phyloP scores from a whole-genome alignment of 192 early-diverging fungal species.

The Chytriomyces sp. region DNA sequence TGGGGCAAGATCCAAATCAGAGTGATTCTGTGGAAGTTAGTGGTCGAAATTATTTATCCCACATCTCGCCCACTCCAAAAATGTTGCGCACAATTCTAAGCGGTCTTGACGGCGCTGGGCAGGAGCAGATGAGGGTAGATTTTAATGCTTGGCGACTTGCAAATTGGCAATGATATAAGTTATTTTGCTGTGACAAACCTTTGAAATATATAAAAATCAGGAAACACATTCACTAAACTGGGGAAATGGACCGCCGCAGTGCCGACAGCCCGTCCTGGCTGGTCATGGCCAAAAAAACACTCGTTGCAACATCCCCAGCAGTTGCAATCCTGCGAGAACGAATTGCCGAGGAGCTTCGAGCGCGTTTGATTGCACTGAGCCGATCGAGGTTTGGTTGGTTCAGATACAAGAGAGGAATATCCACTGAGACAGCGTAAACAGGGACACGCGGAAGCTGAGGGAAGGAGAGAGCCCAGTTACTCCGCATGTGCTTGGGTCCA shows the following conservation, averaged over 20 bases:
- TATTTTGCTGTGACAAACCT: conserved; percentile 2
- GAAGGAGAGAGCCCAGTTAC: neutral
- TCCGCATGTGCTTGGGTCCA: conserved; percentile 5
- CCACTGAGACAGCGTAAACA: neutral
- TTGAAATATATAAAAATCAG: no score
- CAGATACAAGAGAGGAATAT: no score
- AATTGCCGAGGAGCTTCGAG: conserved; percentile 21
- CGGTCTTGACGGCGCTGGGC: neutral
- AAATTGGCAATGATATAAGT: neutral
- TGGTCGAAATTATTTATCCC: neutral
- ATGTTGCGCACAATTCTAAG: conserved; percentile 9
- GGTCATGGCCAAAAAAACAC: neutral
- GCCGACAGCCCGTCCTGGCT: conserved; percentile 64
- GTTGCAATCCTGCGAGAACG: conserved; percentile 11
- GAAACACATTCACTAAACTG: conserved; percentile 85
- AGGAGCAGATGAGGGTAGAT: neutral
- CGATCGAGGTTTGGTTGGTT: no score
- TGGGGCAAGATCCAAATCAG: neutral
- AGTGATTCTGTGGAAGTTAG: neutral
- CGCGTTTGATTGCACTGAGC: neutral
- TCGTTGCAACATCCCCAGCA: neutral
- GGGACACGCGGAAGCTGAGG: no score
- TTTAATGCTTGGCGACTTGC: neutral
- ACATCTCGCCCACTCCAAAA: conserved; percentile 16
- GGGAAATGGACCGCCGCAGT: conserved; percentile 79